Evolutionary conservation across 192 early-diverging fungal species (phyloP).

Genomic region (Tieghemiomyces parasiticus): DNA sequence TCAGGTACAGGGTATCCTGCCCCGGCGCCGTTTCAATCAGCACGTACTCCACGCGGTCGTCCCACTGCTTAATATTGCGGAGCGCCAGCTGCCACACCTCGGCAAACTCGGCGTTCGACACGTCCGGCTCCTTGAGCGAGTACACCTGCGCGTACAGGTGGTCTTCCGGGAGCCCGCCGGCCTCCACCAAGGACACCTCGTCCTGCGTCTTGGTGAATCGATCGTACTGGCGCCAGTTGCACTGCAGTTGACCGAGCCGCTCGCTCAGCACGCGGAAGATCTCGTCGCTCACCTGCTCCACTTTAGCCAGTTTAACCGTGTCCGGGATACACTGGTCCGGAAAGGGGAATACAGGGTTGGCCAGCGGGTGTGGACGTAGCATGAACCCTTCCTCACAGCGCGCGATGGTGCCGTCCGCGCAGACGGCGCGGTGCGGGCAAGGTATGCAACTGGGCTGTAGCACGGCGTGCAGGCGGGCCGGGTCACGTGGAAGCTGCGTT

Average conservation of each 20-base stretch:
- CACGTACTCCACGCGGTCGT: slow-evolving; percentile 5
- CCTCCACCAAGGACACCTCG: slow-evolving; percentile 5
- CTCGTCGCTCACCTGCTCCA: slow-evolving; percentile 7
- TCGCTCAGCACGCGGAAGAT: neutral
- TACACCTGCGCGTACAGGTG: slow-evolving; percentile 18
- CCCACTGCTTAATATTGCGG: slow-evolving; percentile 12
- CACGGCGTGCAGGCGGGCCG: neutral
- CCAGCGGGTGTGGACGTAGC: slow-evolving; percentile 4
- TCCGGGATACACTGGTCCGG: slow-evolving; percentile 4
- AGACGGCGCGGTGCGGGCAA: neutral
- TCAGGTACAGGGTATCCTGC: slow-evolving; percentile 16
- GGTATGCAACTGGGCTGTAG: neutral
- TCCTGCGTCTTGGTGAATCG: neutral
- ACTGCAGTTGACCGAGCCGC: slow-evolving; percentile 6
- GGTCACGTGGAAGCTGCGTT: neutral
- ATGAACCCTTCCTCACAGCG: slow-evolving; percentile 6
- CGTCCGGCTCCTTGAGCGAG: slow-evolving; percentile 13
- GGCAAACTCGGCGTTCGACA: slow-evolving; percentile 20
- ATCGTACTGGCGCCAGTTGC: slow-evolving; percentile 8
- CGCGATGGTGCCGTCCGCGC: neutral
- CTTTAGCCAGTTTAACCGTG: slow-evolving; percentile 7
- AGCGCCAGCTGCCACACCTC: slow-evolving; percentile 18
- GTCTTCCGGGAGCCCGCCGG: slow-evolving; percentile 16
- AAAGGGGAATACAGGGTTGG: slow-evolving; percentile 6
- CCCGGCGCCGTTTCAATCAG: neutral